Base-by-base conservation (phyloP, 345 rosid genomes). In the Boechera retrofracta region DNA sequence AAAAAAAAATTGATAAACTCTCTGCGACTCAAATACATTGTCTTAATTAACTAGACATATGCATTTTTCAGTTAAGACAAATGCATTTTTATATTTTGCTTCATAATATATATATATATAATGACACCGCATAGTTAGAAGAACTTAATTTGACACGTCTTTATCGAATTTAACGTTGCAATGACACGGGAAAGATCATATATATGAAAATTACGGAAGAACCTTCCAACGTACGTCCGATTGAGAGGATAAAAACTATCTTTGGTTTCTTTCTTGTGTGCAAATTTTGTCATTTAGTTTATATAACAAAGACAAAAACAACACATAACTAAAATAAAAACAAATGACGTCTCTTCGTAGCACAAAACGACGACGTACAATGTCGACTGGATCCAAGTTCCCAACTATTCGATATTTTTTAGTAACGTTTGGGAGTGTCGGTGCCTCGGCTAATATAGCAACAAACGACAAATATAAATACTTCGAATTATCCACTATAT, bases 151-250 rank as follows among this genome's bases (percentile, higher is more conserved):
- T 64, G 76, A 62, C 49, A 77, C 44, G 71, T 77, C 80, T 71
- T 59, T 33, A 36, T 71, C 72, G 54, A 55, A 63, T 36, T 5
- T 70, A 77, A 70, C 76, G 76, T 77, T 77, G 80, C 68, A 67
- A 7, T 59, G 68, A 16, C 61, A 59, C 79, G 61, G 16, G 57
- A n/a, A 18, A 61, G 28, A 51, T 42, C 13, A 53, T 38, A 9
- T 55, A 0, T 7, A 31, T 53, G 28, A 29, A 51, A 51, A 5
- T 62, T 21, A 60, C 63, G 29, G 55, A 44, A 24, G 51, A 70
- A 41, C n/a, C 57, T 69, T 69, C 70, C 49, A 2, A 13, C 32
- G 52, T 62, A 33, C 55, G 69, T 52, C 47, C 45, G 28, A 73
- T 52, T 5, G 10, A 7, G 54, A 55, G 53, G 48, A 55, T 31